Evolutionary conservation across 2,329 filamentous ascomycete species (phyloP).

Genomic region (Arthrocladium fulminans): DNA sequence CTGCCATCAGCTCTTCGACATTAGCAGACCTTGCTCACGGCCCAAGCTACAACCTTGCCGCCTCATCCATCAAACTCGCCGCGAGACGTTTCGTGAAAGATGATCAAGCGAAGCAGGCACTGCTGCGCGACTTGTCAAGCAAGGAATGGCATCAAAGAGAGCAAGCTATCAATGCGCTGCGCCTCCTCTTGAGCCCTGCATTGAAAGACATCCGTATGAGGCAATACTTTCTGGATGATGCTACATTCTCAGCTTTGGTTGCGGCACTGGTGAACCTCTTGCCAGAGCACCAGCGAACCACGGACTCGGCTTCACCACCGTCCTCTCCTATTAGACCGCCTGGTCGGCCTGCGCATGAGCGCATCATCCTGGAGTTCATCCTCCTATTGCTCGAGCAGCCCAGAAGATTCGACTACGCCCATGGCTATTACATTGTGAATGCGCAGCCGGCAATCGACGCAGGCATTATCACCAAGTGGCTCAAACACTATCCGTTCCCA

Average conservation of each 20-base stretch:
- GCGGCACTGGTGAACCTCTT: constrained; percentile 19
- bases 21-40: constrained; percentile 59
- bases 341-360: constrained; percentile 33
- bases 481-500: constrained; percentile 61
- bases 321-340: constrained; percentile 17
- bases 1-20: constrained; percentile 53
- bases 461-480: constrained; percentile 62
- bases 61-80: constrained; percentile 47
- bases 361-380: constrained; percentile 43
- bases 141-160: constrained; percentile 30
- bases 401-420: not conserved
- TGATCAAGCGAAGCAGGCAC: constrained; percentile 30
- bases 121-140: constrained; percentile 35
- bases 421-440: constrained; percentile 1
- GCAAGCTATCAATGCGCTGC: constrained; percentile 36
- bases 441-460: constrained; percentile 49
- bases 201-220: constrained; percentile 10
- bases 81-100: constrained; percentile 35
- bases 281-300: constrained; percentile 27
- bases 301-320: constrained; percentile 29
- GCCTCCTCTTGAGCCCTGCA: constrained; percentile 30
- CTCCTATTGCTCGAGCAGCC: constrained; percentile 49
- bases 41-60: constrained; percentile 63
- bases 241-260: constrained; percentile 26
- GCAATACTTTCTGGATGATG: constrained; percentile 12